phyloP scores from a whole-genome alignment of 345 rosid species.

The Salix exigua region DNA sequence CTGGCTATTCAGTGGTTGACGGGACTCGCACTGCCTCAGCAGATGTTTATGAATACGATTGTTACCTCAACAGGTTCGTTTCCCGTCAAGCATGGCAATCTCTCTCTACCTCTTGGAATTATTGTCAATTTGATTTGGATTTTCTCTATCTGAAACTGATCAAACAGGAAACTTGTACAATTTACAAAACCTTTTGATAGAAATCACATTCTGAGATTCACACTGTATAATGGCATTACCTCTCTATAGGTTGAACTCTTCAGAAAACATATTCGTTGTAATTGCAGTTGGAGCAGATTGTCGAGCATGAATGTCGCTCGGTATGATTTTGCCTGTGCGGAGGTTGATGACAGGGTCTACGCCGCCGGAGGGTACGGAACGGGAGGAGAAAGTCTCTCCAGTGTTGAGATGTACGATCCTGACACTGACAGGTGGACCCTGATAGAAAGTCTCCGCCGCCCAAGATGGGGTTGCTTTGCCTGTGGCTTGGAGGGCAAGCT shows the following conservation, averaged over 20 bases:
- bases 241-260: not conserved
- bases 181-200: not conserved
- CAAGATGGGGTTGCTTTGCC: slow-evolving; percentile 86
- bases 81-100: not conserved
- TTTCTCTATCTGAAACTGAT: not conserved
- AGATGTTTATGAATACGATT: slow-evolving; percentile 73
- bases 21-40: slow-evolving; percentile 53
- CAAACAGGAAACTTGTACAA: not conserved
- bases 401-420: slow-evolving; percentile 77
- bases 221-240: not conserved
- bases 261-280: slow-evolving; percentile 3
- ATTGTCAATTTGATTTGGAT: not conserved
- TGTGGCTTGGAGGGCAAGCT: slow-evolving; percentile 72
- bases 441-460: slow-evolving; percentile 72
- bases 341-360: slow-evolving; percentile 74
- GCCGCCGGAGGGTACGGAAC: slow-evolving; percentile 75
- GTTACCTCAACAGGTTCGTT: slow-evolving; percentile 81
- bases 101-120: not conserved
- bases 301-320: slow-evolving; percentile 72
- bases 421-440: slow-evolving; percentile 53
- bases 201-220: not conserved
- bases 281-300: slow-evolving; percentile 76
- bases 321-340: slow-evolving; percentile 85
- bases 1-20: slow-evolving; percentile 51
- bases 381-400: slow-evolving; percentile 65